These are phyloP conservation scores for Candida wancherniae DNA, from an alignment of 805 yeast species.

Conservation along the genomic window DNA sequence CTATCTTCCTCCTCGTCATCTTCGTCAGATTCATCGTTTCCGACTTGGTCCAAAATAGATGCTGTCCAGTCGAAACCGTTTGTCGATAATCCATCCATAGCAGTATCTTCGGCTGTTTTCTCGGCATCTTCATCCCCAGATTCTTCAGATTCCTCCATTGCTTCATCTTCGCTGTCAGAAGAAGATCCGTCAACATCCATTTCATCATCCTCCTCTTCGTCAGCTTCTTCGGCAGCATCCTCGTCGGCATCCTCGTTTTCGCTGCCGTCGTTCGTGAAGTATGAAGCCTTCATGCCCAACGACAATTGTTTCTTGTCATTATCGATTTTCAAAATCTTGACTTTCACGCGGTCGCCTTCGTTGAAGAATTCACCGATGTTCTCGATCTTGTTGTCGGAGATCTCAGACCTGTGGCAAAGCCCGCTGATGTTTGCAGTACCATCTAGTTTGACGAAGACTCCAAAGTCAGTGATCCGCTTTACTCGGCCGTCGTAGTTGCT, in stretches of 20 bases:
- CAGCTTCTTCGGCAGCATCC: conserved; percentile 8
- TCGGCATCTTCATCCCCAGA: conserved; percentile 22
- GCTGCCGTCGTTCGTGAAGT: conserved; percentile 48
- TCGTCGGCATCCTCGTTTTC: conserved; percentile 19
- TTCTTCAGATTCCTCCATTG: conserved; percentile 33
- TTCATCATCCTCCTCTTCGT: conserved; percentile 4
- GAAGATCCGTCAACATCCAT: conserved; percentile 13
- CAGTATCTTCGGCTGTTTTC: conserved; percentile 14
- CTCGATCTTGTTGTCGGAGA: conserved; percentile 63
- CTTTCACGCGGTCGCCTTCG: conserved; percentile 88
- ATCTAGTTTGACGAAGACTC: conserved; percentile 82
- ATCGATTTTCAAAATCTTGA: conserved; percentile 64
- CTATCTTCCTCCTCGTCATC: conserved; percentile 57
- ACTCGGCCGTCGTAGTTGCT: conserved; percentile 75
- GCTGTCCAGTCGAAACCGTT: conserved; percentile 97
- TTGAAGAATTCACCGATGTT: conserved; percentile 66
- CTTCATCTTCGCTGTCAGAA: conserved; percentile 34
- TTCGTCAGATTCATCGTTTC: conserved; percentile 48
- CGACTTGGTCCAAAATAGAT: conserved; percentile 76
- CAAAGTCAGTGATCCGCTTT: conserved; percentile 75
- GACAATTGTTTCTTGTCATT: conserved; percentile 67
- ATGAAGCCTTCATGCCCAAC: conserved; percentile 92
- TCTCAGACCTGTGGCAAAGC: conserved; percentile 79
- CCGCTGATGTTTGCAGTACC: conserved; percentile 76
- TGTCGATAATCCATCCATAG: conserved; percentile 61